Conservation (phyloP, 768 basidiomycete genomes). For the Polyporus arcularius region DNA sequence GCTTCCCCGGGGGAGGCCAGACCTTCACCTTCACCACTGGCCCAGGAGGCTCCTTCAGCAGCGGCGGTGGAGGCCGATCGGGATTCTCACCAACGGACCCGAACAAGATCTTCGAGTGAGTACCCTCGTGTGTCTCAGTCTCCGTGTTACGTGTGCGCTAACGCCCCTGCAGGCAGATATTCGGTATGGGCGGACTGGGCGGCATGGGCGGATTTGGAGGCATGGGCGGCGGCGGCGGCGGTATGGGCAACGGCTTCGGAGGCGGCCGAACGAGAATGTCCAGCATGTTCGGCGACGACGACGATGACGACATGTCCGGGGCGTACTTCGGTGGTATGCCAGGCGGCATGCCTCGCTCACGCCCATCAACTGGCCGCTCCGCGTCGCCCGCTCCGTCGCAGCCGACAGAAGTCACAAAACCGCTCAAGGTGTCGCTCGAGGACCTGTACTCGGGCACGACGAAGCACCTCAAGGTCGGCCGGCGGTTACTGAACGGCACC, state of each 20-base stretch:
- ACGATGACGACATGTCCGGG: constrained; percentile 49
- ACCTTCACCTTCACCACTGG: constrained; percentile 29
- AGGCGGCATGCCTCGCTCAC: constrained; percentile 46
- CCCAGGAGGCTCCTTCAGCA: constrained; percentile 8
- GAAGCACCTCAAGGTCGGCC: constrained; percentile 87
- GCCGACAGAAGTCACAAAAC: constrained; percentile 70
- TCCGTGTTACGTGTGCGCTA: background rate
- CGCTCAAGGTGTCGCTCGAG: constrained; percentile 81
- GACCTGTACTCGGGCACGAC: constrained; percentile 84
- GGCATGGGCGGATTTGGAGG: constrained; percentile 39
- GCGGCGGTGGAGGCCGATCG: constrained; percentile 29
- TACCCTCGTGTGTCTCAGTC: constrained; percentile 15
- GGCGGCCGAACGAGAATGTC: constrained; percentile 11
- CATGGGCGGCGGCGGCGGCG: constrained; percentile 37
- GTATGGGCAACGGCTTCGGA: constrained; percentile 22
- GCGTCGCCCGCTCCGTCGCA: constrained; percentile 43
- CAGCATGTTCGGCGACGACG: constrained; percentile 31
- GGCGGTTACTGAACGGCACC: constrained; percentile 67
- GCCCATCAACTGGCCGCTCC: constrained; percentile 27
- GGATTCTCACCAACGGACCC: constrained; percentile 84
- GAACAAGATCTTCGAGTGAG: constrained; percentile 86
- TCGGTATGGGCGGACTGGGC: constrained; percentile 49
- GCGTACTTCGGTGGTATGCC: constrained; percentile 56
- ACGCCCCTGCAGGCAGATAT: constrained; percentile 52
- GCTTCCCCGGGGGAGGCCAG: constrained; percentile 21